phyloP scores from a whole-genome alignment of 2,329 filamentous ascomycete species.

The Aspergillus brunneoviolaceus region DNA sequence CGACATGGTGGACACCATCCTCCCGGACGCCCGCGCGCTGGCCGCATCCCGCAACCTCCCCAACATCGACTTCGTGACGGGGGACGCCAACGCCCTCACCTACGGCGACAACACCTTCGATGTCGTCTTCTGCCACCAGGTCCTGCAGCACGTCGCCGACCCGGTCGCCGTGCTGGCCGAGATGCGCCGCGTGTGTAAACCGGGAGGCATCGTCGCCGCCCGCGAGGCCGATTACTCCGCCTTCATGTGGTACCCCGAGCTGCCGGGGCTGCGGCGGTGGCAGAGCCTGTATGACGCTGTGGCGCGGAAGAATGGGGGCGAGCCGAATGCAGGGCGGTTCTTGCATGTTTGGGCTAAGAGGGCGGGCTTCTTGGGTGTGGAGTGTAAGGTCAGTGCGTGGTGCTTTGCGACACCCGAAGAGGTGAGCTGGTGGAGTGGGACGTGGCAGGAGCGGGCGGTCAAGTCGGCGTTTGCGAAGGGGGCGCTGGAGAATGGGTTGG shows the following conservation, averaged over 20 bases:
- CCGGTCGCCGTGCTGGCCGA: not conserved
- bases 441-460: not conserved
- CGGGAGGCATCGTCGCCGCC: not conserved
- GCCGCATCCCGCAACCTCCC: not conserved
- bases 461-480: not conserved
- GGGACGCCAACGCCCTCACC: not conserved
- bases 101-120: not conserved
- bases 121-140: not conserved
- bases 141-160: not conserved
- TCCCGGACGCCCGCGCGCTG: not conserved
- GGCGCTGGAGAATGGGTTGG: not conserved
- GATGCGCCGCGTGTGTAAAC: not conserved
- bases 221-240: not conserved
- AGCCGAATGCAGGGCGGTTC: not conserved
- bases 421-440: not conserved
- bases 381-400: not conserved
- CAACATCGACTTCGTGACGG: not conserved
- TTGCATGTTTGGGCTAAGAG: not conserved
- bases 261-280: not conserved
- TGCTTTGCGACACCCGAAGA: not conserved
- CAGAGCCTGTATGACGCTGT: not conserved
- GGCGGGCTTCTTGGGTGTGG: not conserved
- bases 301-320: not conserved
- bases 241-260: not conserved
- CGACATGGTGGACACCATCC: conserved; percentile 17